Conservation (phyloP, 768 basidiomycete species). For the Lactarius akahatsu region DNA sequence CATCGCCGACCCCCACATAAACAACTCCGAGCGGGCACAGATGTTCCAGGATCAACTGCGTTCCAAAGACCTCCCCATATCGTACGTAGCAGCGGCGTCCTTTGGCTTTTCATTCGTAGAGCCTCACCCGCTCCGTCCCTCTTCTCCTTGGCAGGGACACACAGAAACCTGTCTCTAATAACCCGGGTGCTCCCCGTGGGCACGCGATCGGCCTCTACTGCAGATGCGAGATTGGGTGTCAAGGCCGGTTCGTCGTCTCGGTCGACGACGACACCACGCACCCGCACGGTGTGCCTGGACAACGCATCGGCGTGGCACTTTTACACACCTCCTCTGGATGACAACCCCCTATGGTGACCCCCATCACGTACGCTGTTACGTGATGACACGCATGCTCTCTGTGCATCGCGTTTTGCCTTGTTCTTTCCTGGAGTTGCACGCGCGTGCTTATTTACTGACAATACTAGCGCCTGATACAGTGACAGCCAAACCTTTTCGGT, state of each 20-base stretch:
- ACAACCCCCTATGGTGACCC: background rate
- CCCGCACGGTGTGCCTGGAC: slow-evolving; percentile 9
- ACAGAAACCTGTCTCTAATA: background rate
- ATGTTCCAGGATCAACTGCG: slow-evolving; percentile 4
- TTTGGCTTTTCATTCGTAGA: background rate
- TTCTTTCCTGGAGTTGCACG: background rate
- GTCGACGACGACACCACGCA: slow-evolving; percentile 14
- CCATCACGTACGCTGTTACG: background rate
- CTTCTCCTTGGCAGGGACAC: background rate
- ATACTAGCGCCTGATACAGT: background rate
- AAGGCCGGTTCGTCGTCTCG: slow-evolving; percentile 10
- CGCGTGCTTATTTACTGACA: background rate
- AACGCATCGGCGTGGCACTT: slow-evolving; percentile 3
- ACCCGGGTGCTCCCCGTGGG: background rate
- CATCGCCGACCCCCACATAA: slow-evolving; percentile 7
- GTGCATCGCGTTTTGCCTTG: background rate
- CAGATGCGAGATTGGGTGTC: background rate
- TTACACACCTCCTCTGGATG: background rate
- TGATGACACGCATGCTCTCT: background rate
- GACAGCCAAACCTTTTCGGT: background rate
- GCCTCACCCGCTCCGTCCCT: background rate
- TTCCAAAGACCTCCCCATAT: background rate
- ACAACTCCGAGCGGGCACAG: slow-evolving; percentile 8
- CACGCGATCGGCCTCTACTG: background rate
- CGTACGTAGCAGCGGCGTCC: slow-evolving; percentile 6